Conservation (phyloP, 345 rosid species). For the Erysimum cheiranthoides region DNA sequence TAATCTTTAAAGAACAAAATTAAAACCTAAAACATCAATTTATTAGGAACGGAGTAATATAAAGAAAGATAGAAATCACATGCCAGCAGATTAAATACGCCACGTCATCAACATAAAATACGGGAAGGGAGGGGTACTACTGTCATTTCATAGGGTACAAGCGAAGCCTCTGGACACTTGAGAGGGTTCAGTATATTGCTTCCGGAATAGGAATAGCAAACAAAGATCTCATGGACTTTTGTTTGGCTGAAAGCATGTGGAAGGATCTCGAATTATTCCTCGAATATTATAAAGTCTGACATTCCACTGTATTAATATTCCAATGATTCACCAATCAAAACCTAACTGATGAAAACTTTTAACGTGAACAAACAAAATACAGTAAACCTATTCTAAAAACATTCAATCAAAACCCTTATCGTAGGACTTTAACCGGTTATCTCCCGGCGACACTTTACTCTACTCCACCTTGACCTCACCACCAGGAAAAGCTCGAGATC, state of each 20-base stretch:
- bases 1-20: too few species aligned
- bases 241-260: too few species aligned
- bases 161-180: not conserved
- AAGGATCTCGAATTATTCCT: too few species aligned
- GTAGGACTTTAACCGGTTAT: not conserved
- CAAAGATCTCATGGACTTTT: too few species aligned
- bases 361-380: not conserved
- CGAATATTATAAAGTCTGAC: not conserved
- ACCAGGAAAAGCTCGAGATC: not conserved
- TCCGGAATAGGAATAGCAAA: not conserved
- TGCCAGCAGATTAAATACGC: not conserved
- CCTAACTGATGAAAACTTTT: slow-evolving; percentile 8
- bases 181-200: not conserved
- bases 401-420: slow-evolving; percentile 3
- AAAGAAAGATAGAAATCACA: not conserved
- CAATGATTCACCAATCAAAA: not conserved
- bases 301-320: not conserved
- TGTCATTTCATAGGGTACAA: not conserved
- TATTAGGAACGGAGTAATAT: too few species aligned
- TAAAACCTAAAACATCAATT: too few species aligned
- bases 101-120: not conserved
- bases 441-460: not conserved
- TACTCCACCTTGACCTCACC: not conserved
- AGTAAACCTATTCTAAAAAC: slow-evolving; percentile 2
- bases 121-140: not conserved